Evolutionary conservation across 345 rosid genomes (phyloP).

Genomic region (Reutealis trisperma): DNA sequence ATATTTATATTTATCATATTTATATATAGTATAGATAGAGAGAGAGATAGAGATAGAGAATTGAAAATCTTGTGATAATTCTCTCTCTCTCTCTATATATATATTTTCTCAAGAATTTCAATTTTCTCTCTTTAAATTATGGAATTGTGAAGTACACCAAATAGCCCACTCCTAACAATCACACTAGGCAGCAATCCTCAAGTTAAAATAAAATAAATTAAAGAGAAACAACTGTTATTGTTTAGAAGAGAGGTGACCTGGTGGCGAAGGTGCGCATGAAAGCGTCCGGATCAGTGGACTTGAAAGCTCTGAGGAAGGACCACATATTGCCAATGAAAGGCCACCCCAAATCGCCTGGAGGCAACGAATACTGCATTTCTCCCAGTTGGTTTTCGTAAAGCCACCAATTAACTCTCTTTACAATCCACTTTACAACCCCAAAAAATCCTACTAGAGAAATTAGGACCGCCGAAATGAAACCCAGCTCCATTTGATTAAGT

Average conservation of each 20-base stretch:
- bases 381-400: slow-evolving; percentile 60
- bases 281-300: slow-evolving; percentile 68
- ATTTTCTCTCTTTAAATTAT: no score
- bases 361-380: slow-evolving; percentile 45
- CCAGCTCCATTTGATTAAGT: background rate
- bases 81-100: no score
- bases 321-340: slow-evolving; percentile 88
- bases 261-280: slow-evolving; percentile 42
- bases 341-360: slow-evolving; percentile 90
- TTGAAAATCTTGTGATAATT: no score
- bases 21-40: no score
- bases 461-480: slow-evolving; percentile 20
- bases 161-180: no score
- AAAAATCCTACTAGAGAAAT: slow-evolving; percentile 2
- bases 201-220: no score
- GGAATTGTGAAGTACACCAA: no score
- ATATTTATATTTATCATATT: no score
- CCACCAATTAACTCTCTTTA: slow-evolving; percentile 55
- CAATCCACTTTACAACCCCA: slow-evolving; percentile 42
- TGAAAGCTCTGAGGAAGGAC: slow-evolving; percentile 81
- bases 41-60: no score
- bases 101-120: no score
- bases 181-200: no score
- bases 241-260: slow-evolving; percentile 37
- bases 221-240: no score